These are phyloP conservation scores for Alternaria arbusti DNA, from an alignment of 2,329 filamentous ascomycete species.

Conservation along the genomic window DNA sequence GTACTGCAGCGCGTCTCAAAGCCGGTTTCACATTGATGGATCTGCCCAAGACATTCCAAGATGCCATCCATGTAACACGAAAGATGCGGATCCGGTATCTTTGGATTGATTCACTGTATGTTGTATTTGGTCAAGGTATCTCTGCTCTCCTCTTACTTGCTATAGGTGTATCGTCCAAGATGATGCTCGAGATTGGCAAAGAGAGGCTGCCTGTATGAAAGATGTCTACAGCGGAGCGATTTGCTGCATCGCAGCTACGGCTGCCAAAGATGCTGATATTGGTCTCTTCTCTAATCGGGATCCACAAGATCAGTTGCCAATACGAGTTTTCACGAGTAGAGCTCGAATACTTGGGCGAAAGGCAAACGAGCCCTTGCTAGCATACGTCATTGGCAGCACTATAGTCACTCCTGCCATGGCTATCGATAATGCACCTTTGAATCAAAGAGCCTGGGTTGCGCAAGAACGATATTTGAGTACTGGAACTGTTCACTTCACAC, in stretches of 20 bases:
- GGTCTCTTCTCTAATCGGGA: slow-evolving; percentile 9
- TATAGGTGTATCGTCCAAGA: slow-evolving; percentile 25
- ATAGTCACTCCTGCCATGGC: background rate
- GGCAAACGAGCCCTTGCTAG: background rate
- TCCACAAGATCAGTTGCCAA: background rate
- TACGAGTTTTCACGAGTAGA: background rate
- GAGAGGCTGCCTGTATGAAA: slow-evolving; percentile 8
- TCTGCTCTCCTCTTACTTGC: background rate
- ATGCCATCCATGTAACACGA: background rate
- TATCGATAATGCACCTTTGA: slow-evolving; percentile 10
- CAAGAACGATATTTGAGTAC: slow-evolving; percentile 21
- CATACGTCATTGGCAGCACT: background rate
- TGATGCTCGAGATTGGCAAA: slow-evolving; percentile 10
- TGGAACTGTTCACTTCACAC: slow-evolving; percentile 19
- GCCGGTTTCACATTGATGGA: background rate
- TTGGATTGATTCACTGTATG: background rate
- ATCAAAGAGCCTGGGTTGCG: slow-evolving; percentile 21
- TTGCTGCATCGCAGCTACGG: slow-evolving; percentile 16
- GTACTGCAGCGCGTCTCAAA: background rate
- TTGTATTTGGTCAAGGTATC: background rate
- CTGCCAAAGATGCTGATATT: background rate
- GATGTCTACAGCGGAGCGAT: slow-evolving; percentile 12
- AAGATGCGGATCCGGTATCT: background rate
- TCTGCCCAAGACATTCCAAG: background rate
- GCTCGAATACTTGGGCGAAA: background rate